A percentile compares a stretch with the other conserved stretches of the same genome.
These are phyloP conservation scores for Pythium insidiosum DNA, from an alignment of 352 stramenopile species.

Conservation along the genomic window DNA sequence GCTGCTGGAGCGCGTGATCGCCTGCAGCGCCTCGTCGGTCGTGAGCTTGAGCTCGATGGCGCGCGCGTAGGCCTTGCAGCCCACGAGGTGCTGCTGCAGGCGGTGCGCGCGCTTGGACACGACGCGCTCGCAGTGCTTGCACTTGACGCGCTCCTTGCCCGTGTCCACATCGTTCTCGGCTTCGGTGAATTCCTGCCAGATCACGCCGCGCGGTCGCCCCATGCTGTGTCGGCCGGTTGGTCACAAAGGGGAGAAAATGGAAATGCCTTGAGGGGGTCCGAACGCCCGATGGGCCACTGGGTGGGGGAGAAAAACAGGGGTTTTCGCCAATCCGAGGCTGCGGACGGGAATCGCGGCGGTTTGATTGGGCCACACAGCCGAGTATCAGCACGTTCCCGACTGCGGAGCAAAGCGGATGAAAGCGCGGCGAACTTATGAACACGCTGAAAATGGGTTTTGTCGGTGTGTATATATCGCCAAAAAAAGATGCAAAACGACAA, in stretches of 20 bases:
- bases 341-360: too few species aligned
- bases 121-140: constrained; percentile 21
- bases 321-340: too few species aligned
- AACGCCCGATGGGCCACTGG: constrained; percentile 1
- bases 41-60: constrained; percentile 21
- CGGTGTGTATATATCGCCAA: too few species aligned
- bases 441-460: constrained; percentile 1
- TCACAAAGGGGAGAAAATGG: neutral
- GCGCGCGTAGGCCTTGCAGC: constrained; percentile 18
- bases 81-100: constrained; percentile 18
- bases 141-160: constrained; percentile 22
- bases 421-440: too few species aligned
- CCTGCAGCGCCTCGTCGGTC: constrained; percentile 18
- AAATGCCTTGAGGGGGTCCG: neutral
- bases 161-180: constrained; percentile 20
- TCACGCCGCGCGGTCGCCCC: constrained; percentile 16
- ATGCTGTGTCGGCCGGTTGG: constrained; percentile 1
- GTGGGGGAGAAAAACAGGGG: too few species aligned
- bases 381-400: too few species aligned
- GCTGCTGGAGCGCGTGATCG: constrained; percentile 10
- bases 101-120: constrained; percentile 20
- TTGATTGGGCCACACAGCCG: too few species aligned
- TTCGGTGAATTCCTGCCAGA: constrained; percentile 20
- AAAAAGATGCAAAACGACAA: constrained; percentile 8
- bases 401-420: too few species aligned